phyloP scores from a whole-genome alignment of 768 basidiomycete species.

The Podaxis sp. region DNA sequence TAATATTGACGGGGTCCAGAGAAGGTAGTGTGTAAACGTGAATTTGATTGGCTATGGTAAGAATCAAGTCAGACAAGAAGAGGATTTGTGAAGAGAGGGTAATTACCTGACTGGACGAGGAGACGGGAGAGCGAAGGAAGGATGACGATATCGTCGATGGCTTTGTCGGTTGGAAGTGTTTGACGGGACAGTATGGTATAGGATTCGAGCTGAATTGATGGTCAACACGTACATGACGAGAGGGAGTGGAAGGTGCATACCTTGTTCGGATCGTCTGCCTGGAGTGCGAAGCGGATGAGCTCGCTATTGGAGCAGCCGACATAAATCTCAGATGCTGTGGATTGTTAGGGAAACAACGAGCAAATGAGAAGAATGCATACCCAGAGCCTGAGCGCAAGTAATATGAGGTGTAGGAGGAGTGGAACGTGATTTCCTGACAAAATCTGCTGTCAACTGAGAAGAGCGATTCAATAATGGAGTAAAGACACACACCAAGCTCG shows the following conservation, averaged over 20 bases:
- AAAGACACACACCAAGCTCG: background rate
- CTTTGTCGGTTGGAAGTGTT: slow-evolving; percentile 58
- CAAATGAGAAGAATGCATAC: slow-evolving; percentile 25
- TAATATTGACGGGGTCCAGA: slow-evolving; percentile 71
- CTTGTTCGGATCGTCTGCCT: slow-evolving; percentile 48
- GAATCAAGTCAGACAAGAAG: background rate
- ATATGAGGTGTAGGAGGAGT: slow-evolving; percentile 18
- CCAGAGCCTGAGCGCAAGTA: slow-evolving; percentile 55
- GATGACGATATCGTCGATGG: slow-evolving; percentile 78
- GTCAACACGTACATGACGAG: background rate
- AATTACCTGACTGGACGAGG: slow-evolving; percentile 68
- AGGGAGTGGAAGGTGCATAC: slow-evolving; percentile 24
- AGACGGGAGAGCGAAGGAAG: slow-evolving; percentile 71
- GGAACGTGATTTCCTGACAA: background rate
- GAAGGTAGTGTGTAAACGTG: slow-evolving; percentile 80
- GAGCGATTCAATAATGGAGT: background rate
- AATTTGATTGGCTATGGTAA: slow-evolving; percentile 51
- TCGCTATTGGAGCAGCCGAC: slow-evolving; percentile 84
- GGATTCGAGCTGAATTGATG: slow-evolving; percentile 42
- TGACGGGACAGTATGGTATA: slow-evolving; percentile 70
- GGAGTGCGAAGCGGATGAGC: slow-evolving; percentile 73
- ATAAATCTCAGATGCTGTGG: slow-evolving; percentile 76
- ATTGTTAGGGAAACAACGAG: background rate
- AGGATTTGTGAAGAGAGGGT: background rate
- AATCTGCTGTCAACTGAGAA: slow-evolving; percentile 5